Evolutionary conservation across 176 grass and related monocot species (phyloP).

Genomic region (Aegilops speltoides): DNA sequence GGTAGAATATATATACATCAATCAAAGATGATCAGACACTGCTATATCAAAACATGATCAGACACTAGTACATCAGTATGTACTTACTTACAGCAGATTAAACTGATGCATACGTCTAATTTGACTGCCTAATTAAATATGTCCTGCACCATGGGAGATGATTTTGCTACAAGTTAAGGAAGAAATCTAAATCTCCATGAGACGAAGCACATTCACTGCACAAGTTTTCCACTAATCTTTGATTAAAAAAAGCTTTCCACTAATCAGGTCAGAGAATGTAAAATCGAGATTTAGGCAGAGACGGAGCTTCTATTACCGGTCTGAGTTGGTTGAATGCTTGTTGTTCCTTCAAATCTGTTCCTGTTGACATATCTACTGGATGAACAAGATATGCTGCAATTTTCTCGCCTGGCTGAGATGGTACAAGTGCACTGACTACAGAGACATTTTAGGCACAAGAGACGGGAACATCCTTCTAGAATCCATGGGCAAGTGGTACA

Average conservation of each 20-base stretch:
- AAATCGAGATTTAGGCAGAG: slow-evolving; percentile 12
- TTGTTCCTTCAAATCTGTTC: slow-evolving; percentile 84
- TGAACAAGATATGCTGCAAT: slow-evolving; percentile 71
- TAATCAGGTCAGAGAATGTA: background rate
- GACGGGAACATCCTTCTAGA: background rate
- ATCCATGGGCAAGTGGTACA: too few species aligned
- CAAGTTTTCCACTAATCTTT: background rate
- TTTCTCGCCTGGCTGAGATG: slow-evolving; percentile 80
- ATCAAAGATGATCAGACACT: background rate
- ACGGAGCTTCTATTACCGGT: slow-evolving; percentile 47
- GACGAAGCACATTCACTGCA: background rate
- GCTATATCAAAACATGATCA: background rate
- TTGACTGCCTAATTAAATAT: too few species aligned
- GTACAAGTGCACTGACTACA: slow-evolving; percentile 71
- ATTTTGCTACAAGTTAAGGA: too few species aligned
- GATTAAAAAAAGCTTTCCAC: background rate
- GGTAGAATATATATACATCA: background rate
- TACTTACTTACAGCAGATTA: background rate
- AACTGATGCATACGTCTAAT: background rate
- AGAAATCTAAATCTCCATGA: too few species aligned
- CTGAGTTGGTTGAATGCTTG: slow-evolving; percentile 86
- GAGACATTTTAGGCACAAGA: slow-evolving; percentile 16
- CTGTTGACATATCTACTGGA: slow-evolving; percentile 83
- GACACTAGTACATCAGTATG: background rate
- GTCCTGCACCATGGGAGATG: too few species aligned